Conservation (phyloP, 2,329 filamentous ascomycete species). For the Aspergillus neoniger region DNA sequence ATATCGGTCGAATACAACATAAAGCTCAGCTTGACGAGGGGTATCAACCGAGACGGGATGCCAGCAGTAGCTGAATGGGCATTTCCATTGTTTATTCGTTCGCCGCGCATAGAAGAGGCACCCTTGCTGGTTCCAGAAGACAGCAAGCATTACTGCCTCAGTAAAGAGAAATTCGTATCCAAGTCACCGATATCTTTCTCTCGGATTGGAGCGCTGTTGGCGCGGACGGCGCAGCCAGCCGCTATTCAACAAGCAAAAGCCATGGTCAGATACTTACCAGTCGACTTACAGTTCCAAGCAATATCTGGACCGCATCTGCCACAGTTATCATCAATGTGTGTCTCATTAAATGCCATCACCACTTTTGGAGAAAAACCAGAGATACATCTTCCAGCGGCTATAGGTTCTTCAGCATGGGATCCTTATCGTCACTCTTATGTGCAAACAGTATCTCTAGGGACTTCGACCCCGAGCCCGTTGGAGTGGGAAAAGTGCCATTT, state of each 20-base stretch:
- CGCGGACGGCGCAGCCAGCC: slow-evolving; percentile 1
- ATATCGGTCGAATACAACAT: slow-evolving; percentile 13
- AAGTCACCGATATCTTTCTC: slow-evolving; percentile 8
- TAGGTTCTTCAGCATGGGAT: slow-evolving; percentile 11
- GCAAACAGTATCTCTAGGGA: background rate
- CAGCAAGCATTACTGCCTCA: slow-evolving; percentile 12
- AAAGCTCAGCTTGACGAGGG: slow-evolving; percentile 5
- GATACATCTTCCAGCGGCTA: slow-evolving; percentile 16
- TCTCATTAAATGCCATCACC: slow-evolving; percentile 19
- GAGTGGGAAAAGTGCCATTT: background rate
- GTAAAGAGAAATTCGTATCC: slow-evolving; percentile 1
- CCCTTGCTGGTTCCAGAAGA: slow-evolving; percentile 9
- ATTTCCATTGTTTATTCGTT: slow-evolving; percentile 15
- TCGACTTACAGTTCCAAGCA: slow-evolving; percentile 15
- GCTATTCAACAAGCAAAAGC: background rate
- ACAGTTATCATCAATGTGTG: slow-evolving; percentile 2
- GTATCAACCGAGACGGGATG: background rate
- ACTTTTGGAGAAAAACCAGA: slow-evolving; percentile 17
- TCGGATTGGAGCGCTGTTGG: slow-evolving; percentile 6
- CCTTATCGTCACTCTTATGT: slow-evolving; percentile 3
- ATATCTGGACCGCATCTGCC: slow-evolving; percentile 1
- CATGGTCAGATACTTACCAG: background rate
- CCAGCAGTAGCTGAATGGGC: slow-evolving; percentile 10
- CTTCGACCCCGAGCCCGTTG: background rate
- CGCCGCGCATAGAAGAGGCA: slow-evolving; percentile 13